phyloP scores from a whole-genome alignment of 179 eudicot species.

The Dionaea muscipula region DNA sequence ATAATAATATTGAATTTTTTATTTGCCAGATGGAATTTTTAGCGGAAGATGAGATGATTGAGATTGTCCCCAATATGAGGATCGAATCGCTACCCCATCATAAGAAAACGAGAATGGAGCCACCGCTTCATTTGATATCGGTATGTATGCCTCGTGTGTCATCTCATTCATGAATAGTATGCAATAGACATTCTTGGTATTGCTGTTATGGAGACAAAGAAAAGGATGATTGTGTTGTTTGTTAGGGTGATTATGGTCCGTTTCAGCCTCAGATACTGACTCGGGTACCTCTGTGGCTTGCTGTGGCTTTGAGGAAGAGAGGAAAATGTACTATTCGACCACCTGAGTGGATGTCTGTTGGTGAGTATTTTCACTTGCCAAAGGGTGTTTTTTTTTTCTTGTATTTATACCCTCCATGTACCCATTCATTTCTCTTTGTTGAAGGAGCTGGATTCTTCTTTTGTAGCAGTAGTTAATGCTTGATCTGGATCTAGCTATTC shows the following conservation, averaged over 20 bases:
- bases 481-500: too few species aligned
- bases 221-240: slow-evolving; percentile 4
- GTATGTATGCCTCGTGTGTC: slow-evolving; percentile 23
- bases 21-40: slow-evolving; percentile 66
- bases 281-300: slow-evolving; percentile 78
- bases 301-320: slow-evolving; percentile 86
- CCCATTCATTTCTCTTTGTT: too few species aligned
- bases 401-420: not conserved
- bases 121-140: slow-evolving; percentile 47
- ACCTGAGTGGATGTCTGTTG: slow-evolving; percentile 86
- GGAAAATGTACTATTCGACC: slow-evolving; percentile 82
- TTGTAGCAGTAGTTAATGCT: too few species aligned
- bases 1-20: not conserved
- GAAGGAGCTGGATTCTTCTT: not conserved
- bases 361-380: slow-evolving; percentile 32
- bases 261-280: slow-evolving; percentile 68
- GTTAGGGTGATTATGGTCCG: slow-evolving; percentile 88
- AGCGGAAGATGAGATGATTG: slow-evolving; percentile 73
- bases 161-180: too few species aligned
- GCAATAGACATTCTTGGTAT: too few species aligned
- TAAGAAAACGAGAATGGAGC: too few species aligned
- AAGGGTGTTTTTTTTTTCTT: not conserved
- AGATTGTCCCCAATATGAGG: slow-evolving; percentile 76
- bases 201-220: not conserved
- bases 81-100: slow-evolving; percentile 34